Evolutionary conservation across 768 basidiomycete genomes (phyloP).

Genomic region (Pleurotus ostreatus): DNA sequence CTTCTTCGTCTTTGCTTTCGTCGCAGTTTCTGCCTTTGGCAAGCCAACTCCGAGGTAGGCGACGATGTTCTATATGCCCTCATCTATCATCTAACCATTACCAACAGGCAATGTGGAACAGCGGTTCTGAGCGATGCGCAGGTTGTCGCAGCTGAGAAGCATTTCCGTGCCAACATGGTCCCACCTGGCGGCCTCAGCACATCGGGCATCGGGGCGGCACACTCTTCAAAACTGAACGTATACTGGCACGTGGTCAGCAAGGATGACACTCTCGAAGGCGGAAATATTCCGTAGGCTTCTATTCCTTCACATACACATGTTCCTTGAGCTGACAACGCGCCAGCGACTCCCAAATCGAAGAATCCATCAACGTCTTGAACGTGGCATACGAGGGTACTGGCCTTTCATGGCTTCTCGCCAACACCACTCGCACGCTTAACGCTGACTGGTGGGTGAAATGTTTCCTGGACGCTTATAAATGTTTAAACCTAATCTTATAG

Average conservation of each 20-base stretch:
- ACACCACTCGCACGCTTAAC: slow-evolving; percentile 39
- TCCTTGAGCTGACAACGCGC: too few relatives aligned
- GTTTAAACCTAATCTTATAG: slow-evolving; percentile 15
- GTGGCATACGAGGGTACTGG: slow-evolving; percentile 16
- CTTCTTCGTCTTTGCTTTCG: slow-evolving; percentile 23
- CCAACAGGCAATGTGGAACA: slow-evolving; percentile 35
- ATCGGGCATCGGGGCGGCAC: not conserved
- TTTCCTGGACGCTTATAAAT: not conserved
- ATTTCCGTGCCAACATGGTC: slow-evolving; percentile 37
- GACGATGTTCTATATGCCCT: not conserved
- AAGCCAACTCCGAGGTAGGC: slow-evolving; percentile 17
- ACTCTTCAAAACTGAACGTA: slow-evolving; percentile 20
- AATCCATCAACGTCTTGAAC: slow-evolving; percentile 5
- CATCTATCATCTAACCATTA: not conserved
- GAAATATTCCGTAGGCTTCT: slow-evolving; percentile 25
- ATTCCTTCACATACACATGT: not conserved
- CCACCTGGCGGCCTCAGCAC: slow-evolving; percentile 9
- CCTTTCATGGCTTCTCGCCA: slow-evolving; percentile 25
- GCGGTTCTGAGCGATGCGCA: slow-evolving; percentile 28
- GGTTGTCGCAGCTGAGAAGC: slow-evolving; percentile 31
- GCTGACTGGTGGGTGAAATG: slow-evolving; percentile 31
- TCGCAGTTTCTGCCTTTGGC: slow-evolving; percentile 21
- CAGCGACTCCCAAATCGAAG: not conserved
- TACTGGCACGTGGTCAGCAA: slow-evolving; percentile 33
- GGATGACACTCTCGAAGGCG: slow-evolving; percentile 24